phyloP scores from a whole-genome alignment of 768 basidiomycete species.

The Russula lepida region DNA sequence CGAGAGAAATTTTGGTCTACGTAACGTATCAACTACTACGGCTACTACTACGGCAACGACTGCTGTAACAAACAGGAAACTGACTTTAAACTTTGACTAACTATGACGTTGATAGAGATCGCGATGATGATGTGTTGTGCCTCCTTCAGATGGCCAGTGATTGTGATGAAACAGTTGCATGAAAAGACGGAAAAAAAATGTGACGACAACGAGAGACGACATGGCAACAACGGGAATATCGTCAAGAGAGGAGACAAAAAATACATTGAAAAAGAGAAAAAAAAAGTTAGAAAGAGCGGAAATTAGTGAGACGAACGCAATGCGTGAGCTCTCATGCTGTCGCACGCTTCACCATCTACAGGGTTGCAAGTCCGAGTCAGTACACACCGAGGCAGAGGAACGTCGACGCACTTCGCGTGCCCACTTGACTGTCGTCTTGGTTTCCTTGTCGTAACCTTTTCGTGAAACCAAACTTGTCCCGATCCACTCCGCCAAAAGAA shows the following conservation, averaged over 20 bases:
- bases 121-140: conserved; percentile 35
- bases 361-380: not conserved
- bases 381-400: not conserved
- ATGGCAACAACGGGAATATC: conserved; percentile 20
- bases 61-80: conserved; percentile 5
- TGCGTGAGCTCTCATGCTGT: conserved; percentile 30
- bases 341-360: conserved; percentile 71
- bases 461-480: conserved; percentile 64
- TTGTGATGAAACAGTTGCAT: conserved; percentile 17
- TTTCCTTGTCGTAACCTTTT: conserved; percentile 64
- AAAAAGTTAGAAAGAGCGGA: not conserved
- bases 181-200: conserved; percentile 6
- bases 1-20: conserved; percentile 10
- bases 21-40: conserved; percentile 16
- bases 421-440: conserved; percentile 88
- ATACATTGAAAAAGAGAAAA: not conserved
- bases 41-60: conserved; percentile 10
- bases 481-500: conserved; percentile 74
- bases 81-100: conserved; percentile 14
- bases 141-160: conserved; percentile 62
- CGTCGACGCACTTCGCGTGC: conserved; percentile 76
- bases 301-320: not conserved
- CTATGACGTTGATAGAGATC: conserved; percentile 21
- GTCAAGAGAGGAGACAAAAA: not conserved
- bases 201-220: not conserved